A percentile compares a stretch with the other conserved stretches of the same genome.
Evolutionary conservation across 2,329 filamentous ascomycete genomes (phyloP).

Genomic region (Pseudogymnoascus pannorum): DNA sequence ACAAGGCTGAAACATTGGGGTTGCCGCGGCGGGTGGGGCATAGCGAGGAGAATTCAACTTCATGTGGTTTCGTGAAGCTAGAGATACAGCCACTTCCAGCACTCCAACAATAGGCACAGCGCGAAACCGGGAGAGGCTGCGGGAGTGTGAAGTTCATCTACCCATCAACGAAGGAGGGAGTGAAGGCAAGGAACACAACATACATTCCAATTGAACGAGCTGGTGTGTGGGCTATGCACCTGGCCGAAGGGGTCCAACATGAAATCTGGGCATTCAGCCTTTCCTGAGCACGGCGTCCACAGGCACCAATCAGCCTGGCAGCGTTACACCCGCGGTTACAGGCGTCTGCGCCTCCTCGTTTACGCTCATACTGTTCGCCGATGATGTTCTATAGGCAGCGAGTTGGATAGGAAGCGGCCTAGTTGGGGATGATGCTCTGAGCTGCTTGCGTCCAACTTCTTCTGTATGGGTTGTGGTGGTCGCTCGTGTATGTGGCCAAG

Average conservation of each 20-base stretch:
- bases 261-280: background rate
- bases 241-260: background rate
- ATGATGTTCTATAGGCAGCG: background rate
- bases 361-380: background rate
- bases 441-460: background rate
- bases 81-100: background rate
- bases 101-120: background rate
- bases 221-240: background rate
- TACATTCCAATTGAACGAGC: background rate
- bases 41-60: background rate
- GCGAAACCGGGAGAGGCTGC: background rate
- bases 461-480: background rate
- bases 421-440: background rate
- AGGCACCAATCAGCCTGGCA: background rate
- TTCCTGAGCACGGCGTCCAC: background rate
- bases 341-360: conserved; percentile 4
- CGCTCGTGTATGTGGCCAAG: conserved; percentile 1
- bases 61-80: background rate
- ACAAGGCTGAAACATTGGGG: background rate
- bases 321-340: conserved; percentile 6
- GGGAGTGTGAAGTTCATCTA: background rate
- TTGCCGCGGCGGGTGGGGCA: background rate
- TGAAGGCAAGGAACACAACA: background rate
- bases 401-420: background rate
- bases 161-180: background rate